Evolutionary conservation across 345 rosid genomes (phyloP).

Genomic region (Salix viminalis): DNA sequence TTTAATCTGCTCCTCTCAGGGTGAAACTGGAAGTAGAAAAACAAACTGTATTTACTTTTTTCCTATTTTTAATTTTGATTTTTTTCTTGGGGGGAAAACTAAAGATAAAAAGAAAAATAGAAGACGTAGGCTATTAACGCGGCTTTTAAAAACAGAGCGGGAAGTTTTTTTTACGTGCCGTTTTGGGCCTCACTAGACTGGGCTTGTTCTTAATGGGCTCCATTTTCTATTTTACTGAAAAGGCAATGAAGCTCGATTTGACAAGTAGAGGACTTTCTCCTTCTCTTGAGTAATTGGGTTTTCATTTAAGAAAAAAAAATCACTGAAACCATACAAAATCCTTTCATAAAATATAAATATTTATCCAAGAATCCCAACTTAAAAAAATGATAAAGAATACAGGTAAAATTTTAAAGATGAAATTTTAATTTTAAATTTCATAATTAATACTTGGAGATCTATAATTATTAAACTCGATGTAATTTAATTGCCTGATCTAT

Average conservation of each 20-base stretch:
- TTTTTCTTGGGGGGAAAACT: background rate
- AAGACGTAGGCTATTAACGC: background rate
- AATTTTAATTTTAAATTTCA: too few relatives aligned
- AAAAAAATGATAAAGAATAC: too few relatives aligned
- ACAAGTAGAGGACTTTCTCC: too few relatives aligned
- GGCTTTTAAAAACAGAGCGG: conserved; percentile 20
- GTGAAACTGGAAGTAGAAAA: background rate
- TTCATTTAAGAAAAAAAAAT: too few relatives aligned
- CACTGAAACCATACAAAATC: too few relatives aligned
- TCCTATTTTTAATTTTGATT: background rate
- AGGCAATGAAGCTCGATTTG: background rate
- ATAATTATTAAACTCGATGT: too few relatives aligned
- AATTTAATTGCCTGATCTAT: too few relatives aligned
- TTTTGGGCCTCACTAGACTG: background rate
- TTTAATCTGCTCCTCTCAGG: background rate
- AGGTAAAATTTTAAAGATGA: too few relatives aligned
- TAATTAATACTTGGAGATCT: too few relatives aligned
- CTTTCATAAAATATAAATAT: too few relatives aligned
- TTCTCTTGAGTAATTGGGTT: too few relatives aligned
- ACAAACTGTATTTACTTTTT: background rate
- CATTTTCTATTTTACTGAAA: background rate
- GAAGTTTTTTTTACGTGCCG: background rate
- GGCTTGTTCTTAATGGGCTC: background rate
- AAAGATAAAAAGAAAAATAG: background rate
- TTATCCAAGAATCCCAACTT: too few relatives aligned